Evolutionary conservation across 768 basidiomycete genomes (phyloP), one percentile per base, ranked within the genome.

Genomic region (Amanita thiersii): DNA sequence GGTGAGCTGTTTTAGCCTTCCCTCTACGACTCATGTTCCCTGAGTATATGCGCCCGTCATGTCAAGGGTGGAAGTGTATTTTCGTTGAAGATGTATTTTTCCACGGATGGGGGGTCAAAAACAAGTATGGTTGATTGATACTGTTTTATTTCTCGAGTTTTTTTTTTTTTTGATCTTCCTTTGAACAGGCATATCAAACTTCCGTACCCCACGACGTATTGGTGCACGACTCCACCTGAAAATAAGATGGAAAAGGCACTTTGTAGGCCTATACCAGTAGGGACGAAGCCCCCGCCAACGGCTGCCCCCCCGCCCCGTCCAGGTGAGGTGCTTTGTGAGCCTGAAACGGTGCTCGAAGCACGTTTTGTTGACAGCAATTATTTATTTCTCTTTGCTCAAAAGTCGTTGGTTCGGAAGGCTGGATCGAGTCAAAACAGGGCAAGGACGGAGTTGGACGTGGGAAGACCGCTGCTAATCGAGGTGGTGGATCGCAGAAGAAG

Each of bases 41-140:
- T 26, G 21, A 28, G 32, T 9, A 17, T 21, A 21, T n/a, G 11
- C 25, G 17, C 19, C 30, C 37, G 11, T 8, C 8, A 17, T 36
- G 20, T 23, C n/a, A n/a, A 73, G 75, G 74, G 6, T 77, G 75
- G 75, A 75, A 73, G 45, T 52, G 62, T 6, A 61, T 73, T 32
- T 54, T 64, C 24, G 62, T 72, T 28, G 56, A 66, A 28, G 53
- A 57, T 10, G 46, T 45, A 5, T 74, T 72, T 64, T 74, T 75
- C 56, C 51, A 55, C 19, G 55, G 56, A 5, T 71, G 63, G 62
- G 43, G 40, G 3, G 61, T 61, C 6, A 53, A 52, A 0, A 58
- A 63, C 24, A 47, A 48, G 72, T 69, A 31, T 30, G 56, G 55
- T 9, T 17, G 23, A 14, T 20, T 17, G 30, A 21, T 19, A 17